phyloP scores from a whole-genome alignment of 177 flowering plant species.

The Tripterygium wilfordii region DNA sequence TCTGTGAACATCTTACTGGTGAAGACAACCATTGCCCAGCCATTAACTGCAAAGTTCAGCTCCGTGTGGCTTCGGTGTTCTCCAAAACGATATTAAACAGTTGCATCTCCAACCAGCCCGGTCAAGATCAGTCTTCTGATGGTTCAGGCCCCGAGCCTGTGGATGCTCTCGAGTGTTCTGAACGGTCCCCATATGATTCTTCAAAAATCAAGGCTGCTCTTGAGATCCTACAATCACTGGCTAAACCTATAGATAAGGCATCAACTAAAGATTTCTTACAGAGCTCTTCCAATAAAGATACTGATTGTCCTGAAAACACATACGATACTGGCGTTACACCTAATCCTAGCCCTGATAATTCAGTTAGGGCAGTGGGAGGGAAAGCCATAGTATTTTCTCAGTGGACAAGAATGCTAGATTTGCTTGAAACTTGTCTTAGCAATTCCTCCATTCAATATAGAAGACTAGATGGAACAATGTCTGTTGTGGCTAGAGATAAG shows the following conservation, averaged over 20 bases:
- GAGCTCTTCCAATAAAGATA: slow-evolving; percentile 10
- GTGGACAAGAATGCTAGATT: slow-evolving; percentile 94
- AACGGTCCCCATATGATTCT: slow-evolving; percentile 32
- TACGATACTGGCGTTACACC: slow-evolving; percentile 12
- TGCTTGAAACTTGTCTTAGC: slow-evolving; percentile 70
- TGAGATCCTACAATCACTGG: slow-evolving; percentile 54
- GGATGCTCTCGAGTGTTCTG: slow-evolving; percentile 21
- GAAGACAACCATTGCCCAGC: slow-evolving; percentile 73
- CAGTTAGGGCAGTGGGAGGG: slow-evolving; percentile 31
- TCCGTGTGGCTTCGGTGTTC: slow-evolving; percentile 55
- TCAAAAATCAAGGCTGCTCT: slow-evolving; percentile 84
- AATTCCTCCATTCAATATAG: slow-evolving; percentile 71
- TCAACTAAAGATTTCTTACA: slow-evolving; percentile 5
- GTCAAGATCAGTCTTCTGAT: slow-evolving; percentile 14
- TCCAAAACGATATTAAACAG: slow-evolving; percentile 47
- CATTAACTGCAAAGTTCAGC: slow-evolving; percentile 52
- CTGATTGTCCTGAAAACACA: slow-evolving; percentile 14
- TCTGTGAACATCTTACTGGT: slow-evolving; percentile 65
- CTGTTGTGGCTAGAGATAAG: slow-evolving; percentile 76
- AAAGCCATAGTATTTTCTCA: slow-evolving; percentile 96
- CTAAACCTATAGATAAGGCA: slow-evolving; percentile 23
- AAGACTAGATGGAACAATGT: slow-evolving; percentile 95
- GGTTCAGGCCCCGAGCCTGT: slow-evolving; percentile 23
- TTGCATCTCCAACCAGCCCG: slow-evolving; percentile 37
- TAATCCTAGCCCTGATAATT: slow-evolving; percentile 10